Percentiles rank a stretch among this genome's conserved stretches.
Evolutionary conservation across 169 alveolate species (phyloP).

Genomic region (Plasmodium knowlesi): DNA sequence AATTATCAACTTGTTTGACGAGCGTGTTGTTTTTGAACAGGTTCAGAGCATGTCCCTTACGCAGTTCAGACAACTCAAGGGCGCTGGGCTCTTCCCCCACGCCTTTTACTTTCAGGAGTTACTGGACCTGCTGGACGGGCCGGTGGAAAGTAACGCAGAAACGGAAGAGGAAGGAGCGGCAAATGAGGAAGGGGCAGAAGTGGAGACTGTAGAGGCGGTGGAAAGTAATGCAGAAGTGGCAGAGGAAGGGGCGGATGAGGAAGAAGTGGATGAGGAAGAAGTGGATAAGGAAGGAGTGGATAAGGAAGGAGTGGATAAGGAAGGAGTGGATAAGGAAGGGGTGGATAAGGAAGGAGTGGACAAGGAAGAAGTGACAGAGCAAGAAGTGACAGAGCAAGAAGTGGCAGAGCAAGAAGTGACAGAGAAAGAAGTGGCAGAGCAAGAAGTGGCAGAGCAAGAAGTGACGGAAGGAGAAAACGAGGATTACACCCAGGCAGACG

Average conservation of each 20-base stretch:
- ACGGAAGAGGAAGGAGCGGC: neutral
- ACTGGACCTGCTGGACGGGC: neutral
- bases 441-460: neutral
- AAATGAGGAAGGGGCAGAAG: neutral
- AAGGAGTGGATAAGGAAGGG: neutral
- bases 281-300: neutral
- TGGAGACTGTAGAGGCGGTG: neutral
- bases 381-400: neutral
- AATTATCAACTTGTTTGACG: neutral
- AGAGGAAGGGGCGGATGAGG: too few relatives aligned
- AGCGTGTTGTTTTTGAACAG: constrained; percentile 4
- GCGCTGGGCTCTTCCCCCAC: constrained; percentile 25
- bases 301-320: neutral
- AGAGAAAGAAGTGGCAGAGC: neutral
- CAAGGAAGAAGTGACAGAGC: neutral
- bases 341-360: neutral
- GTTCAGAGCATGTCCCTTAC: constrained; percentile 2
- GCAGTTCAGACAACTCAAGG: constrained; percentile 6
- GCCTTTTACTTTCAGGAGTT: constrained; percentile 22
- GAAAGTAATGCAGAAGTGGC: neutral
- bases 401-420: neutral
- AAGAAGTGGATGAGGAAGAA: too few relatives aligned
- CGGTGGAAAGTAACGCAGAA: too few relatives aligned
- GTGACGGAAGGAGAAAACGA: neutral
- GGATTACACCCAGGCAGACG: neutral